A percentile compares a stretch with the other conserved stretches of the same genome.
phyloP scores from a whole-genome alignment of 768 basidiomycete genomes.

The Naganishia kalamii region DNA sequence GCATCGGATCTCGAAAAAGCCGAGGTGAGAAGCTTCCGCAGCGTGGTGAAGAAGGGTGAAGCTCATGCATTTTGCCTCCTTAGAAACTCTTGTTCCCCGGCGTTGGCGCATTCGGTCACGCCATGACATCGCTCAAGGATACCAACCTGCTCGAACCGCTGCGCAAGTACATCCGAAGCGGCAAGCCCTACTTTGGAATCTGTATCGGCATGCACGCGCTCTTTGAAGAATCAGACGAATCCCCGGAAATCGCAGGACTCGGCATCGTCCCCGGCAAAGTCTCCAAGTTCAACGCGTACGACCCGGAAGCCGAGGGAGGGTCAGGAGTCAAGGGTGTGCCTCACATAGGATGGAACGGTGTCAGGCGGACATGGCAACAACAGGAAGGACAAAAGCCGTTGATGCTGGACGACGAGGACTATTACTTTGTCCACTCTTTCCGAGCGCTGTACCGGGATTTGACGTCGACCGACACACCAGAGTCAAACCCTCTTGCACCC shows the following conservation, averaged over 20 bases:
- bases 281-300: constrained; percentile 54
- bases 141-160: constrained; percentile 76
- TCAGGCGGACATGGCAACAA: constrained; percentile 54
- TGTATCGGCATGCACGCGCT: constrained; percentile 98
- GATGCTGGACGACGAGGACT: constrained; percentile 54
- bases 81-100: constrained; percentile 95
- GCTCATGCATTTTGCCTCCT: constrained; percentile 12
- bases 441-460: constrained; percentile 60
- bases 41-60: background rate
- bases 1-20: constrained; percentile 79
- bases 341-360: constrained; percentile 95
- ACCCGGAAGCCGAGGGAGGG: constrained; percentile 37
- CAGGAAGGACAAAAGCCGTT: constrained; percentile 38
- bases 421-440: constrained; percentile 98
- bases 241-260: constrained; percentile 61
- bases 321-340: constrained; percentile 71
- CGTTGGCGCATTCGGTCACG: constrained; percentile 86
- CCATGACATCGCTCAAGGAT: constrained; percentile 65
- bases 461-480: constrained; percentile 24
- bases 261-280: constrained; percentile 78
- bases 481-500: constrained; percentile 54
- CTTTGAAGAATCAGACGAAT: constrained; percentile 78
- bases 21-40: constrained; percentile 61
- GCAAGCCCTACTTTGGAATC: constrained; percentile 85
- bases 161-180: constrained; percentile 71